Percentiles rank a stretch among this genome's conserved stretches.
Evolutionary conservation across 768 basidiomycete genomes (phyloP).

Genomic region (Chalciporus pseudorubinellus): DNA sequence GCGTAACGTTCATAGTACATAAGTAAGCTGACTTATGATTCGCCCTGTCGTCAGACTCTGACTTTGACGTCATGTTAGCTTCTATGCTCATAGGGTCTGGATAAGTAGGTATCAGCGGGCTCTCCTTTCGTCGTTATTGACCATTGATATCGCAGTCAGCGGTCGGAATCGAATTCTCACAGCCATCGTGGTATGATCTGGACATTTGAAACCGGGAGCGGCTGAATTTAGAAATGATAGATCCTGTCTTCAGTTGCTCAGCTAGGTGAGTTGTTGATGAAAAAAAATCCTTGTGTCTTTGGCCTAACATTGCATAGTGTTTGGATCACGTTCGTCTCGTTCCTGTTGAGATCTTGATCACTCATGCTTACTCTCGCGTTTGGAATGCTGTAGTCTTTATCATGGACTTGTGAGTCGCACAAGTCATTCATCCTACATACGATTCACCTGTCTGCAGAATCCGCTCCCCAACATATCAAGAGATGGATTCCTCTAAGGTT

Average conservation of each 20-base stretch:
- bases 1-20: conserved; percentile 21
- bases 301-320: conserved; percentile 1
- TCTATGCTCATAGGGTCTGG: conserved; percentile 27
- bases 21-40: conserved; percentile 2
- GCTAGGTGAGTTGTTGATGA: conserved; percentile 6
- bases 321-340: conserved; percentile 14
- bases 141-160: neutral
- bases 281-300: neutral
- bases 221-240: conserved; percentile 6
- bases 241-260: conserved; percentile 8
- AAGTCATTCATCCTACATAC: too few species aligned
- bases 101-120: conserved; percentile 14
- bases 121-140: neutral
- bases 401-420: conserved; percentile 5
- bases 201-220: neutral
- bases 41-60: neutral
- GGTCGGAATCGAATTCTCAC: conserved; percentile 16
- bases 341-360: neutral
- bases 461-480: conserved; percentile 3
- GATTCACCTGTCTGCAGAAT: conserved; percentile 7
- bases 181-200: conserved; percentile 12
- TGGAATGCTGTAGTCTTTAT: neutral
- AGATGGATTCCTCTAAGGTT: conserved; percentile 6
- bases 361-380: neutral
- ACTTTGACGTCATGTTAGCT: conserved; percentile 14